Conservation (phyloP, 495 filamentous ascomycete genomes). For the Daldinia bambusicola region DNA sequence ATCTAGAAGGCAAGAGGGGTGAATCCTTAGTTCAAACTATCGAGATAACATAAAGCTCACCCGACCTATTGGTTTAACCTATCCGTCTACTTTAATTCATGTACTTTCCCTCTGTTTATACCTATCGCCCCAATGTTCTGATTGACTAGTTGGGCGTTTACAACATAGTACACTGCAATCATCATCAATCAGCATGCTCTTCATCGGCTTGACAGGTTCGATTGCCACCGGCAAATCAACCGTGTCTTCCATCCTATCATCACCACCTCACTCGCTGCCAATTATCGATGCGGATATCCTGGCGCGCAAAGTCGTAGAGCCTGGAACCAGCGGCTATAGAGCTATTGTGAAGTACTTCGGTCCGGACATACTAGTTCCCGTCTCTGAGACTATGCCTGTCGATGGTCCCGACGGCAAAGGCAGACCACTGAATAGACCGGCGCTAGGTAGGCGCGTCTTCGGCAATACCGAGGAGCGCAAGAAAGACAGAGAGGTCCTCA, state of each 20-base stretch:
- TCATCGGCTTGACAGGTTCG: conserved; percentile 95
- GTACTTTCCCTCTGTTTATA: neutral
- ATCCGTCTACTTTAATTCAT: neutral
- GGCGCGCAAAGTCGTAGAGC: conserved; percentile 89
- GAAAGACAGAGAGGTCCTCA: conserved; percentile 76
- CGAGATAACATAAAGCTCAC: conserved; percentile 20
- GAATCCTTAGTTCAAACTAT: neutral
- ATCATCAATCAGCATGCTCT: conserved; percentile 72
- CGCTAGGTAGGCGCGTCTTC: conserved; percentile 86
- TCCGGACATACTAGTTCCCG: conserved; percentile 78
- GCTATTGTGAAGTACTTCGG: conserved; percentile 82
- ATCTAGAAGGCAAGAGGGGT: neutral
- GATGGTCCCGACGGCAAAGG: conserved; percentile 62
- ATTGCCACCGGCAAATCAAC: conserved; percentile 99
- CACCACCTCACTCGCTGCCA: conserved; percentile 84
- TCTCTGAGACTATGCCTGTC: conserved; percentile 54
- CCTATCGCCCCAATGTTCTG: neutral
- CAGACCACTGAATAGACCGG: conserved; percentile 82
- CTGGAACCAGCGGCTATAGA: conserved; percentile 83
- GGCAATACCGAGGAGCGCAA: conserved; percentile 71
- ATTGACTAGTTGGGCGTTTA: neutral
- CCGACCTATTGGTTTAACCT: too few relatives aligned
- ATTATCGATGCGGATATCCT: conserved; percentile 95
- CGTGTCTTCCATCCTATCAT: conserved; percentile 82
- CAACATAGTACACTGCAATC: conserved; percentile 1